These are phyloP conservation scores for Cenococcum geophilum DNA, from an alignment of 495 filamentous ascomycete species.

Conservation along the genomic window DNA sequence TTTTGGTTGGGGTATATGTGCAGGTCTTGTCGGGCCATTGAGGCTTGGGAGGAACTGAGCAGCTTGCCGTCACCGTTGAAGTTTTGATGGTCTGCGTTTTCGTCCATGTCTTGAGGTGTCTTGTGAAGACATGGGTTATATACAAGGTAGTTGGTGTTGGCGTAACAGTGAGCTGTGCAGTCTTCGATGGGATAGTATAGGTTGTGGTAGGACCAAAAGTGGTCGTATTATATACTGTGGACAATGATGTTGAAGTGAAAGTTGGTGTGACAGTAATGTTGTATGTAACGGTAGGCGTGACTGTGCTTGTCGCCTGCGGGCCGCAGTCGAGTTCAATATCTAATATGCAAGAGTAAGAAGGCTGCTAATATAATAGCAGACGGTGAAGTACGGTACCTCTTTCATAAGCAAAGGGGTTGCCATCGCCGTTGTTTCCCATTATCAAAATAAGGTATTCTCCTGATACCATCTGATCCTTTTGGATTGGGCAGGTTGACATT, in stretches of 20 bases:
- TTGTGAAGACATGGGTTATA: slow-evolving; percentile 27
- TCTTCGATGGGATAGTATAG: slow-evolving; percentile 29
- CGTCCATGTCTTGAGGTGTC: slow-evolving; percentile 17
- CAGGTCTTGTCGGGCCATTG: slow-evolving; percentile 25
- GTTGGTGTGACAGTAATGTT: slow-evolving; percentile 30
- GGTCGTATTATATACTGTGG: slow-evolving; percentile 7
- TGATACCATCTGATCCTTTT: slow-evolving; percentile 34
- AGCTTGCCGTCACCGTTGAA: slow-evolving; percentile 30
- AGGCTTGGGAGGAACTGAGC: slow-evolving; percentile 19
- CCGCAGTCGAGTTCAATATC: slow-evolving; percentile 29
- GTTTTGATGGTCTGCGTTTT: slow-evolving; percentile 25
- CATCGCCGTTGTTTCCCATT: slow-evolving; percentile 37
- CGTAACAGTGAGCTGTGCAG: slow-evolving; percentile 28
- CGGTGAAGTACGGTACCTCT: slow-evolving; percentile 29
- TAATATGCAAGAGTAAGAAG: neutral
- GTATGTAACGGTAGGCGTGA: slow-evolving; percentile 19
- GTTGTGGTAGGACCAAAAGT: slow-evolving; percentile 23
- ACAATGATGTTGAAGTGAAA: slow-evolving; percentile 15
- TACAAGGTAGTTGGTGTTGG: slow-evolving; percentile 29
- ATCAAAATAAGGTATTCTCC: slow-evolving; percentile 37
- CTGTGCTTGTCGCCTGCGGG: slow-evolving; percentile 32
- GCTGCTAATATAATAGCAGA: neutral
- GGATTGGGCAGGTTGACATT: slow-evolving; percentile 36
- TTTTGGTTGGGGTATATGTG: slow-evolving; percentile 30
- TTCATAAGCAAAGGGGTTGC: slow-evolving; percentile 35